Conservation (phyloP, 2,329 filamentous ascomycete species). For the Sarocladium kiliense region DNA sequence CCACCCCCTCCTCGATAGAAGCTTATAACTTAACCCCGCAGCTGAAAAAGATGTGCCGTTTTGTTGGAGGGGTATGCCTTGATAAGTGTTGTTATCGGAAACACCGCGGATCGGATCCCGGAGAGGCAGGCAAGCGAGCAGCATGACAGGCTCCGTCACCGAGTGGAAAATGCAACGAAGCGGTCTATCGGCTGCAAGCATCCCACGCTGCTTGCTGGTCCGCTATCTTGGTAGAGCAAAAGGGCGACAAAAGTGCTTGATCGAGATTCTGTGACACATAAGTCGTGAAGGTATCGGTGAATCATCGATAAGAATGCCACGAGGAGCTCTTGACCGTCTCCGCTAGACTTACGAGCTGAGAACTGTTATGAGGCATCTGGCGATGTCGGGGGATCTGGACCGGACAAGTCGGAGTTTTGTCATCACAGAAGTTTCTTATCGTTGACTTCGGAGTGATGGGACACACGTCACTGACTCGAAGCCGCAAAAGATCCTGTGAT, state of each 20-base stretch:
- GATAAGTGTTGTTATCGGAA: not conserved
- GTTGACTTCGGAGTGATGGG: not conserved
- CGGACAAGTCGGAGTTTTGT: not conserved
- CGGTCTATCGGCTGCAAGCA: slow-evolving; percentile 1
- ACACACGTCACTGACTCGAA: not conserved
- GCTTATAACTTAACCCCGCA: slow-evolving; percentile 6
- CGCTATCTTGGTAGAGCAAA: not conserved
- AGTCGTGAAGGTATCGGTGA: not conserved
- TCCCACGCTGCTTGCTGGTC: not conserved
- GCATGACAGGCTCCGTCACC: not conserved
- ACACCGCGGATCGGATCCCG: not conserved
- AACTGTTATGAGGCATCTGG: not conserved
- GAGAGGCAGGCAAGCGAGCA: too few species aligned
- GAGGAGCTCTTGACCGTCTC: too few species aligned
- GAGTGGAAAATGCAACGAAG: not conserved
- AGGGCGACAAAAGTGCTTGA: not conserved
- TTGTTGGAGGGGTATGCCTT: not conserved
- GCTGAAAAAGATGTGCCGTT: not conserved
- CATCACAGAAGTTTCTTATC: not conserved
- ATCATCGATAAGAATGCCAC: not conserved
- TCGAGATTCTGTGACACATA: not conserved
- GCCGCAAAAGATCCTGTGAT: not conserved
- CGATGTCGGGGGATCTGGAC: not conserved
- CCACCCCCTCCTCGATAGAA: not conserved
- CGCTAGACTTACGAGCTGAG: not conserved